These are phyloP conservation scores for Arthrobotrys entomopaga DNA, from an alignment of 2,329 filamentous ascomycete genomes.

Conservation along the genomic window DNA sequence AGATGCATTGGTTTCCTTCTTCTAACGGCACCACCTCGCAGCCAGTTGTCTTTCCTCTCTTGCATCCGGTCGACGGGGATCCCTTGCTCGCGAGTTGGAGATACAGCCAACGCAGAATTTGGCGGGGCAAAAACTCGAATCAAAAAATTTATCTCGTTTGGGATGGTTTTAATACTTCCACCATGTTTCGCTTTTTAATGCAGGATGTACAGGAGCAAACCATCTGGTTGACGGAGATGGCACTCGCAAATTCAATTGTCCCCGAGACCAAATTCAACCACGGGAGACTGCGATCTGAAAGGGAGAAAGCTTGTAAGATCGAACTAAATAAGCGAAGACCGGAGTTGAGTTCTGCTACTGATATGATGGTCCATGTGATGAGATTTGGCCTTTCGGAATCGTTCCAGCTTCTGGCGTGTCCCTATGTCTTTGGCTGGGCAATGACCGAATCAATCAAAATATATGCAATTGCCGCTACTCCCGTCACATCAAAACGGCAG, in stretches of 20 bases:
- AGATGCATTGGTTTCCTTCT: background rate
- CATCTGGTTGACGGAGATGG: conserved; percentile 5
- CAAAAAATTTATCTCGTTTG: conserved; percentile 38
- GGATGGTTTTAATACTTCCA: conserved; percentile 41
- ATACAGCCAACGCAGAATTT: conserved; percentile 37
- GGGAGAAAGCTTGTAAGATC: too few species aligned
- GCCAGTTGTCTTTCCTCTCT: conserved; percentile 47
- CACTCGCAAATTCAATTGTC: too few species aligned
- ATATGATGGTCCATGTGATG: too few species aligned
- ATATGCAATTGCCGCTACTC: conserved; percentile 25
- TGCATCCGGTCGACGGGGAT: conserved; percentile 30
- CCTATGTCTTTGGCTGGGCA: background rate
- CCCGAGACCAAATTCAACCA: too few species aligned
- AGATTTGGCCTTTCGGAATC: background rate
- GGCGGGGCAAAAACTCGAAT: conserved; percentile 18
- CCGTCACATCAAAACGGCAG: conserved; percentile 29
- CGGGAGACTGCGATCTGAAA: too few species aligned
- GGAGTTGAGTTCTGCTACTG: too few species aligned
- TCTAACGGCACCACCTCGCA: conserved; percentile 25
- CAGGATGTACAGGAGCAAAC: conserved; percentile 30
- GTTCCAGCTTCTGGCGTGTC: background rate
- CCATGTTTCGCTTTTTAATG: background rate
- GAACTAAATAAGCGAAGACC: too few species aligned
- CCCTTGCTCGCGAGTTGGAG: conserved; percentile 36
- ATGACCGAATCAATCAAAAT: too few species aligned